These are phyloP conservation scores for Penicillium sp. DNA, from an alignment of 2,329 filamentous ascomycete species.

Conservation along the genomic window DNA sequence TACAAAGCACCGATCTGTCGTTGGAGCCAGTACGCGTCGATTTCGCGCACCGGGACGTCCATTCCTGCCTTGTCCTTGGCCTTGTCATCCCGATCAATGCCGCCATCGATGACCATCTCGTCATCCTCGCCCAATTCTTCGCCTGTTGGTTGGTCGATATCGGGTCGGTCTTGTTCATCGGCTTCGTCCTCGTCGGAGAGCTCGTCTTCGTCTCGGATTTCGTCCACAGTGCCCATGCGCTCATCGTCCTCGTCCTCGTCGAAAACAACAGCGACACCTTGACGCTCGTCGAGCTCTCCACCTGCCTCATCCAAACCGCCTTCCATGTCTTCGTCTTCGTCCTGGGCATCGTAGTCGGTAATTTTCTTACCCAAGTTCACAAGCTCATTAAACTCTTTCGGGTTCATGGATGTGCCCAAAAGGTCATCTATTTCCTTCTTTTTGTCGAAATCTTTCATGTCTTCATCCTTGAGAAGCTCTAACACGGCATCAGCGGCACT, in stretches of 20 bases:
- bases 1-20: constrained; percentile 85
- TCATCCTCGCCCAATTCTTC: constrained; percentile 51
- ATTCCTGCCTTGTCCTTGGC: constrained; percentile 45
- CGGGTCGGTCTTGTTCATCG: constrained; percentile 57
- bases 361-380: constrained; percentile 98
- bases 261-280: constrained; percentile 96
- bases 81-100: constrained; percentile 43
- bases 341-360: constrained; percentile 94
- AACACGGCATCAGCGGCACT: constrained; percentile 90
- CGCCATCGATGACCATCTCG: constrained; percentile 78
- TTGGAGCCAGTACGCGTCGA: constrained; percentile 97
- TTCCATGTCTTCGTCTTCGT: constrained; percentile 85
- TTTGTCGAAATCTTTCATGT: constrained; percentile 94
- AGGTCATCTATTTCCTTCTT: constrained; percentile 97
- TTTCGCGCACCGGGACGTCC: constrained; percentile 75
- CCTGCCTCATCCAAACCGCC: constrained; percentile 63
- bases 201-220: constrained; percentile 72
- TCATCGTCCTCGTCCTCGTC: constrained; percentile 88
- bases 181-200: constrained; percentile 70
- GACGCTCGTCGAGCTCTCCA: constrained; percentile 81
- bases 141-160: constrained; percentile 43
- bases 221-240: constrained; percentile 69
- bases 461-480: constrained; percentile 90
- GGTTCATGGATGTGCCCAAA: constrained; percentile 71
- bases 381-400: constrained; percentile 94